phyloP scores from a whole-genome alignment of 176 grass and related monocot genomes.

The Triticum timopheevii region DNA sequence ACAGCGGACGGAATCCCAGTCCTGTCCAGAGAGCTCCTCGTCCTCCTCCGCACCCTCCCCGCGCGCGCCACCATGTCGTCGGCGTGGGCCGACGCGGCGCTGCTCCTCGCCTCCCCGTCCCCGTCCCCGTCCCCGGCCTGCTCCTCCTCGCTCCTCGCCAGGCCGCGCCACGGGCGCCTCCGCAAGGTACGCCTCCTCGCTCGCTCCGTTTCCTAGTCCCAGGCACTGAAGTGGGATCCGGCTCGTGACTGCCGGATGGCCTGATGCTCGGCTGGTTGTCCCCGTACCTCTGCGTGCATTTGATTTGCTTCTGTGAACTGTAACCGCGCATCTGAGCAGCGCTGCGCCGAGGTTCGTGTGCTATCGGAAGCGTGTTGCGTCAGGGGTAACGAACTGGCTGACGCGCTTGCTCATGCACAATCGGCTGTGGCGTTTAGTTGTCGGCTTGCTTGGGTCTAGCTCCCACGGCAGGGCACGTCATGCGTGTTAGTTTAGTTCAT shows the following conservation, averaged over 20 bases:
- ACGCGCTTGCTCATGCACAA: background rate
- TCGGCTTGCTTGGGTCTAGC: background rate
- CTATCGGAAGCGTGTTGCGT: background rate
- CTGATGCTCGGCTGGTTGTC: background rate
- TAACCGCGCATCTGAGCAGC: background rate
- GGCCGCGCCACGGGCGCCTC: constrained; percentile 25
- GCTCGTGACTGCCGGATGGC: background rate
- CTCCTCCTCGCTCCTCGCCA: constrained; percentile 14
- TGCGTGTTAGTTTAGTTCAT: background rate
- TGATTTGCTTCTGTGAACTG: background rate
- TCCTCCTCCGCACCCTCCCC: background rate
- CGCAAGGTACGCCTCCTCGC: constrained; percentile 36
- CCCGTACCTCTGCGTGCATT: background rate
- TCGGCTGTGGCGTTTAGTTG: background rate
- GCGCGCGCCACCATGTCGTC: constrained; percentile 28
- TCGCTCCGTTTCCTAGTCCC: too few species aligned
- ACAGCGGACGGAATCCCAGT: constrained; percentile 36
- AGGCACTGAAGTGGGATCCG: background rate
- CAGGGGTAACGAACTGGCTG: background rate
- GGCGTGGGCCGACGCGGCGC: constrained; percentile 54
- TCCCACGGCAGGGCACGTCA: background rate
- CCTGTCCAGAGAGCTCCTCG: background rate
- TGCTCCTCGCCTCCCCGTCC: constrained; percentile 31
- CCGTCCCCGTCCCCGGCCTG: background rate
- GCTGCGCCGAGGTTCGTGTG: background rate